Evolutionary conservation across 2,329 filamentous ascomycete genomes (phyloP), one percentile per base, ranked within the genome.

Genomic region (Hymenoscyphus salicellus): DNA sequence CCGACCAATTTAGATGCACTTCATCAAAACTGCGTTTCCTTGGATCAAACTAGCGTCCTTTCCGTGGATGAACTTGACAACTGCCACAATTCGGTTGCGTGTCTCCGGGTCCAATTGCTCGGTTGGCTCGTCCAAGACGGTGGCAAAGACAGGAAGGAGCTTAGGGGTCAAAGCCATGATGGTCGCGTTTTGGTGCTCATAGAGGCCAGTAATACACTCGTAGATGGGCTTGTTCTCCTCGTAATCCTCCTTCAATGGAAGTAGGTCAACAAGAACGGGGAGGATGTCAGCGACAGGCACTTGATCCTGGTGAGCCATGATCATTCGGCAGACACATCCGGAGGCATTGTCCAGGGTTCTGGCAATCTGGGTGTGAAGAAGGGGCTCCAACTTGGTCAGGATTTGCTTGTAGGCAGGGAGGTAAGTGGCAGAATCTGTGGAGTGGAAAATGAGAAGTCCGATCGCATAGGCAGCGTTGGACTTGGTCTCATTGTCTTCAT

Each of bases 221-320:
- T 90, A 99, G 66, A 98, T 88, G 8, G 95, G 93, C 73, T 92
- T 91, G 79, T 99, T 98, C 85, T 98, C 95, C 79, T 97, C 93
- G 73, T 86, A 98, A 77, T 98, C 95, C 76, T 97, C 93, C 78
- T 91, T 91, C 68, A 98, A 83, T 10, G 95, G 95, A 43, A 98
- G 85, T 32, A 93, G 84, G 66, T 86, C 85, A 63, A 96, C 85
- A 32, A 98, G 80, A 0, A 87, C 87, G 30, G 94, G 93, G 1
- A 99, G 85, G 23, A 96, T 91, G 66, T 97, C 88, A 46, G 84
- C 80, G 61, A 96, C 84, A 20, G 94, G 93, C 10, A 96, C 88
- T 71, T 86, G 86, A 71, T 94, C 88, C n/a, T 91, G 89, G 78
- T 96, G 89, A 73, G 90, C 90, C 76, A 91, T 86, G 78, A 98